These are phyloP conservation scores for Brassica incana DNA, from an alignment of 345 rosid species.

Conservation along the genomic window DNA sequence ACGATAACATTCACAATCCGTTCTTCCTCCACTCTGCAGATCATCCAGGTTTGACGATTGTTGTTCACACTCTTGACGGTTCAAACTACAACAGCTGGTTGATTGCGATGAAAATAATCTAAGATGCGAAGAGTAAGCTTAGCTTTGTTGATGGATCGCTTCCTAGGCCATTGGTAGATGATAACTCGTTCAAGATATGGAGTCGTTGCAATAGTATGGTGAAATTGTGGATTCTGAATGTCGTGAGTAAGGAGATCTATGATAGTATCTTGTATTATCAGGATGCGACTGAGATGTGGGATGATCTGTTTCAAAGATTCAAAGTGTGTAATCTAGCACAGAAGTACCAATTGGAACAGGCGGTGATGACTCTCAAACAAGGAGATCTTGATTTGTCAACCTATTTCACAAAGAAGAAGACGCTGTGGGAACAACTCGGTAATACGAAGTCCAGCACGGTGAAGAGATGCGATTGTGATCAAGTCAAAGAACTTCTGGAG, in stretches of 20 bases:
- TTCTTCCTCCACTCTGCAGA: not conserved
- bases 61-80: not conserved
- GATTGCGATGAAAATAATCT: not conserved
- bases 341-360: not conserved
- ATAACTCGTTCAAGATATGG: not conserved
- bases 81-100: not conserved
- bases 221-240: not conserved
- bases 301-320: not conserved
- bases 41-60: not conserved
- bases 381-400: not conserved
- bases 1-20: not conserved
- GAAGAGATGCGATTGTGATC: not conserved
- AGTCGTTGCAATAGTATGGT: not conserved
- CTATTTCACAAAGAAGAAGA: not conserved
- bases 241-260: not conserved
- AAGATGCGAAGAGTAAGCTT: not conserved
- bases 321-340: not conserved
- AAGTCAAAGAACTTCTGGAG: not conserved
- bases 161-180: not conserved
- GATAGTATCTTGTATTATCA: not conserved
- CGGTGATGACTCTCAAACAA: not conserved
- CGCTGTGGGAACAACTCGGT: not conserved
- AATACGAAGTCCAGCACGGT: not conserved
- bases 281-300: not conserved
- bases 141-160: not conserved